A percentile compares a stretch with the other conserved stretches of the same genome.
Conservation (phyloP, 164 flowering plant genomes). For the Tetracentron sinense region DNA sequence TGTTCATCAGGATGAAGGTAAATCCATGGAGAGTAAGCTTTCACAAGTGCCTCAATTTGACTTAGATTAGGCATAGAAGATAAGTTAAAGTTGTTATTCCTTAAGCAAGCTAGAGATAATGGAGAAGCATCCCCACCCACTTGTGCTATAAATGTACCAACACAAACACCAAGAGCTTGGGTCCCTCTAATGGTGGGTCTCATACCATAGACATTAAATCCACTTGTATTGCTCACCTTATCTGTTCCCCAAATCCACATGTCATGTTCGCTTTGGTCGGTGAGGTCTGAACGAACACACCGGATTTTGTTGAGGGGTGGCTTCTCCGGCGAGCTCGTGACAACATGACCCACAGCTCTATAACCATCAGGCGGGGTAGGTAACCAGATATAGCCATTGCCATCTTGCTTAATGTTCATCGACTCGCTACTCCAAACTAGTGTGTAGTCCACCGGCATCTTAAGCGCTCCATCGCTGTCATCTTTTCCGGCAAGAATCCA, state of each 20-base stretch:
- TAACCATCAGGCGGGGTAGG: constrained; percentile 70
- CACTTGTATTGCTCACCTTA: constrained; percentile 14
- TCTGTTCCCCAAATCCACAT: constrained; percentile 49
- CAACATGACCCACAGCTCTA: constrained; percentile 50
- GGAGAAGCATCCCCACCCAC: constrained; percentile 17
- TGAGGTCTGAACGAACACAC: constrained; percentile 63
- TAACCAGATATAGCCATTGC: constrained; percentile 58
- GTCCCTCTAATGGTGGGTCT: constrained; percentile 48
- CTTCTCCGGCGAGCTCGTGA: constrained; percentile 59
- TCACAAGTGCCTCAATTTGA: constrained; percentile 50
- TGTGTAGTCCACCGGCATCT: constrained; percentile 56
- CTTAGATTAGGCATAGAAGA: constrained; percentile 50
- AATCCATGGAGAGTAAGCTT: constrained; percentile 57
- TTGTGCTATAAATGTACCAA: constrained; percentile 50
- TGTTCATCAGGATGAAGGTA: constrained; percentile 76
- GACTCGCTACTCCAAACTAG: constrained; percentile 66
- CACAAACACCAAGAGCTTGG: constrained; percentile 46
- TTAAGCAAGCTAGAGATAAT: constrained; percentile 45
- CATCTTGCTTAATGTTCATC: constrained; percentile 47
- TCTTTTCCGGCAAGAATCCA: constrained; percentile 62
- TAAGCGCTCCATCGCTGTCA: constrained; percentile 19
- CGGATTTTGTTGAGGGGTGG: constrained; percentile 58
- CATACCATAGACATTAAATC: constrained; percentile 30
- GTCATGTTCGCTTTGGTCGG: constrained; percentile 43
- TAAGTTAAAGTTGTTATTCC: constrained; percentile 26